These are phyloP conservation scores for Emergomyces africanus DNA, from an alignment of 2,329 filamentous ascomycete species.

Conservation along the genomic window DNA sequence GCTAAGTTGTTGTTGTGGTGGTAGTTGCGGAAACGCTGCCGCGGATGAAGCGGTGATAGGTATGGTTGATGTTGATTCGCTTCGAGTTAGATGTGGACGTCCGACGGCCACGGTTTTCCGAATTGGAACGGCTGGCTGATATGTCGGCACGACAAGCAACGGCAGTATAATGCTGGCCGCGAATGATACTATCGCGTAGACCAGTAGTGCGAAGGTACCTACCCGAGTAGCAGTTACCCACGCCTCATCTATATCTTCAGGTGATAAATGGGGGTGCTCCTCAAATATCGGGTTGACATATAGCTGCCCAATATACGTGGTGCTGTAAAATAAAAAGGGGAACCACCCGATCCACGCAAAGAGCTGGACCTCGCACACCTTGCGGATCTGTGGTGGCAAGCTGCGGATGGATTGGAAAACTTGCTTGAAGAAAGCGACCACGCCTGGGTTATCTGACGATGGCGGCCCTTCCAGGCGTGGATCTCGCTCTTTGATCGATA, in stretches of 20 bases:
- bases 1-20: not conserved
- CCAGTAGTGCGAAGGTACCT: conserved; percentile 76
- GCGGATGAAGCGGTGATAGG: conserved; percentile 21
- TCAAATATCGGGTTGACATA: conserved; percentile 75
- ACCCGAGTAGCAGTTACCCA: conserved; percentile 79
- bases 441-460: conserved; percentile 46
- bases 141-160: conserved; percentile 73
- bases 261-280: conserved; percentile 63
- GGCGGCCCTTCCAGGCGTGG: conserved; percentile 58
- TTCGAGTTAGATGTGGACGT: conserved; percentile 14
- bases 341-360: conserved; percentile 95
- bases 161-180: conserved; percentile 70
- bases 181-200: conserved; percentile 80
- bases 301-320: conserved; percentile 85
- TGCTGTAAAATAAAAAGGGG: conserved; percentile 89
- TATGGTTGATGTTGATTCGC: conserved; percentile 22
- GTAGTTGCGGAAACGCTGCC: conserved; percentile 14
- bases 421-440: conserved; percentile 66
- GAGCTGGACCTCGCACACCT: conserved; percentile 70
- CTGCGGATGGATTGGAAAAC: conserved; percentile 64
- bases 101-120: conserved; percentile 1
- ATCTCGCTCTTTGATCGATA: conserved; percentile 63
- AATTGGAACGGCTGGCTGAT: conserved; percentile 26
- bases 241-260: conserved; percentile 60
- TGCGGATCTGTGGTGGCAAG: conserved; percentile 68